Evolutionary conservation across 495 filamentous ascomycete species (phyloP).

Genomic region (Aspergillus nanangensis): DNA sequence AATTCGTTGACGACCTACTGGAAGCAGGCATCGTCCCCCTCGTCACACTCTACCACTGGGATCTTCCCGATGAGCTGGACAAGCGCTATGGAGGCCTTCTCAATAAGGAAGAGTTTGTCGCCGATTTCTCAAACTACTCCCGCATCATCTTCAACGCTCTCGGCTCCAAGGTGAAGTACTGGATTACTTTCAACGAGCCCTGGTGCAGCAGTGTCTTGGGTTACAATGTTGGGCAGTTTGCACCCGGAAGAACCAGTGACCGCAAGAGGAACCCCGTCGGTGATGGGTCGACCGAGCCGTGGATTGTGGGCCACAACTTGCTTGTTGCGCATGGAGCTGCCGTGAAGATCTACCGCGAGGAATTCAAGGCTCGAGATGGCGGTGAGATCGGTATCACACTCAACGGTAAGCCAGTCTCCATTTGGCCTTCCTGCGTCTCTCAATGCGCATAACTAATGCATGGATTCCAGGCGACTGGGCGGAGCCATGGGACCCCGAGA

Average conservation of each 20-base stretch:
- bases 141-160: slow-evolving; percentile 41
- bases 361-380: slow-evolving; percentile 43
- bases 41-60: slow-evolving; percentile 52
- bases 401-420: slow-evolving; percentile 32
- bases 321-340: slow-evolving; percentile 47
- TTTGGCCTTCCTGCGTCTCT: not conserved
- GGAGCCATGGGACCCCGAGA: slow-evolving; percentile 49
- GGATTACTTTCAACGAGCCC: slow-evolving; percentile 56
- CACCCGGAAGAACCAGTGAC: slow-evolving; percentile 48
- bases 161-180: slow-evolving; percentile 47
- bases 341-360: slow-evolving; percentile 48
- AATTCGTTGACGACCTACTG: slow-evolving; percentile 46
- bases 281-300: slow-evolving; percentile 45
- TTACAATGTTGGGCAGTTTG: slow-evolving; percentile 47
- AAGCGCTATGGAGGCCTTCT: slow-evolving; percentile 48
- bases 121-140: slow-evolving; percentile 49
- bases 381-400: slow-evolving; percentile 53
- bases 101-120: slow-evolving; percentile 48
- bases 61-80: slow-evolving; percentile 47
- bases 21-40: slow-evolving; percentile 46
- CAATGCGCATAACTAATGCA: not conserved
- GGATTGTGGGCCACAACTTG: slow-evolving; percentile 47
- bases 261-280: slow-evolving; percentile 43
- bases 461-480: slow-evolving; percentile 53
- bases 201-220: slow-evolving; percentile 49